Conservation (phyloP, 176 grass and related monocot genomes). For the Oropetium thomaeum region DNA sequence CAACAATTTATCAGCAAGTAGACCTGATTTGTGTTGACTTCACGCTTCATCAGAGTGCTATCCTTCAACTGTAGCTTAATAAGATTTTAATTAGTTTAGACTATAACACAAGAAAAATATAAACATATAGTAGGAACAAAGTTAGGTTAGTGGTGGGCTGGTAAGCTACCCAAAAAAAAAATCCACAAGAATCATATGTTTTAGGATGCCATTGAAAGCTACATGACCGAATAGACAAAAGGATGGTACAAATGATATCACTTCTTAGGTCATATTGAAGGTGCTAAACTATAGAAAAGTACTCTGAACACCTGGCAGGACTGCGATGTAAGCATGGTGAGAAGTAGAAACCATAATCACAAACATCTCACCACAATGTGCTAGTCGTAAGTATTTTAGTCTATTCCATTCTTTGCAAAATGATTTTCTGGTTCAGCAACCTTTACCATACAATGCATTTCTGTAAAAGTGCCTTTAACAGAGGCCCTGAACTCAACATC, state of each 20-base stretch:
- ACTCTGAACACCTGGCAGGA: constrained; percentile 7
- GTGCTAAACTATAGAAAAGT: constrained; percentile 11
- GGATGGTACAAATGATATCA: constrained; percentile 8
- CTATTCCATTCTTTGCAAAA: background rate
- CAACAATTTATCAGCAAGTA: constrained; percentile 28
- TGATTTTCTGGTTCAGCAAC: constrained; percentile 2
- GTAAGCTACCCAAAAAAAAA: constrained; percentile 22
- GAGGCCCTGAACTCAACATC: constrained; percentile 2
- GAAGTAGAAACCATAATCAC: background rate
- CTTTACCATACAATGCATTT: background rate
- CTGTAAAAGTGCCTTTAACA: background rate
- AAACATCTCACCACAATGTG: background rate
- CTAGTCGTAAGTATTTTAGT: background rate
- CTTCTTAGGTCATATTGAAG: constrained; percentile 8
- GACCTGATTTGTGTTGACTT: constrained; percentile 21
- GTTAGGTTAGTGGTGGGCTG: constrained; percentile 25
- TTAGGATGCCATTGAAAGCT: constrained; percentile 11
- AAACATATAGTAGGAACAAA: constrained; percentile 29
- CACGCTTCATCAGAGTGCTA: background rate
- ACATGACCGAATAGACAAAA: constrained; percentile 1
- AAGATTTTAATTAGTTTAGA: constrained; percentile 12
- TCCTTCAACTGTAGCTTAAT: constrained; percentile 3
- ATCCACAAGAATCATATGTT: background rate
- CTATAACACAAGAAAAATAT: constrained; percentile 18
- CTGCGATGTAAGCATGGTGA: constrained; percentile 12